phyloP scores from a whole-genome alignment of 768 basidiomycete genomes.

The Tylopilus sp. region DNA sequence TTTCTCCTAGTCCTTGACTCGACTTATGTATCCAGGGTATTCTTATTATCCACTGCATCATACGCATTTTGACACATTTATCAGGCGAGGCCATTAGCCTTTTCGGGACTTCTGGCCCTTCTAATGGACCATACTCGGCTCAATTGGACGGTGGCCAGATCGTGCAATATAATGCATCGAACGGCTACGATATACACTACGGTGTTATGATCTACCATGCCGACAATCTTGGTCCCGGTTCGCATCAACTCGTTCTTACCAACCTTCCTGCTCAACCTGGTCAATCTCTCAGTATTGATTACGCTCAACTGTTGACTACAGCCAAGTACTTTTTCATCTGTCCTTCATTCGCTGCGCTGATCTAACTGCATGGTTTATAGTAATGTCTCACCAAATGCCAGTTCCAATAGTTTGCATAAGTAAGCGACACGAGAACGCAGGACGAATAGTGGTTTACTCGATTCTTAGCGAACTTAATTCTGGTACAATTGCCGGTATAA shows the following conservation, averaged over 20 bases:
- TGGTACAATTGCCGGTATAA: neutral
- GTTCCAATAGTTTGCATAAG: no score
- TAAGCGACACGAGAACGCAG: slow-evolving; percentile 2
- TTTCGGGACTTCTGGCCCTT: slow-evolving; percentile 41
- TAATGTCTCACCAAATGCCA: no score
- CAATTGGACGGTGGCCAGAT: slow-evolving; percentile 35
- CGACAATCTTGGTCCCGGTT: slow-evolving; percentile 38
- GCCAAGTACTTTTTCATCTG: slow-evolving; percentile 13
- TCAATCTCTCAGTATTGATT: slow-evolving; percentile 31
- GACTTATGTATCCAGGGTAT: slow-evolving; percentile 22
- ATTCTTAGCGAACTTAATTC: slow-evolving; percentile 10
- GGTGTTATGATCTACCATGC: slow-evolving; percentile 34
- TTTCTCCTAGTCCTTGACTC: neutral
- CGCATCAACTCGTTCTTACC: slow-evolving; percentile 34
- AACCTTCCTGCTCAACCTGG: slow-evolving; percentile 24
- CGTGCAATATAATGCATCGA: slow-evolving; percentile 19
- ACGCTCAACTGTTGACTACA: slow-evolving; percentile 27
- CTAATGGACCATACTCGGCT: slow-evolving; percentile 33
- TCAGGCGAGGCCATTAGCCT: slow-evolving; percentile 43
- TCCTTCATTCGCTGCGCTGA: no score
- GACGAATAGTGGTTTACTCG: neutral
- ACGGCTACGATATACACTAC: slow-evolving; percentile 17
- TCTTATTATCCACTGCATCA: neutral
- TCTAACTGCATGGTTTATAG: neutral
- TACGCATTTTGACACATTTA: neutral